Evolutionary conservation across 192 early-diverging fungal genomes (phyloP).

Genomic region (Mortierella claussenii): DNA sequence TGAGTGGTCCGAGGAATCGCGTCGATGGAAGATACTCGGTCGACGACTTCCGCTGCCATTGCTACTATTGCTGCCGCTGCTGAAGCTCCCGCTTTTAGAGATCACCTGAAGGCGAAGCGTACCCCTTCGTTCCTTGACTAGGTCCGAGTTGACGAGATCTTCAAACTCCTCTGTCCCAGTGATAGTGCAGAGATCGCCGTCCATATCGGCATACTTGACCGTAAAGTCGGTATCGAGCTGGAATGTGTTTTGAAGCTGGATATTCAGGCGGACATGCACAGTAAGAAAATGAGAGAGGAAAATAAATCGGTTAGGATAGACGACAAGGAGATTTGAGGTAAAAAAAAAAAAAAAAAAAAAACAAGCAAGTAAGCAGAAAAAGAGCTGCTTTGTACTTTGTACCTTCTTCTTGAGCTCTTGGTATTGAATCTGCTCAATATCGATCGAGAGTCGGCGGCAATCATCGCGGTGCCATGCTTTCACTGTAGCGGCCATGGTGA

Average conservation of each 20-base stretch:
- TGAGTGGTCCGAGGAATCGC: conserved; percentile 47
- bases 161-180: conserved; percentile 38
- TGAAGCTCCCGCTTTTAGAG: conserved; percentile 1
- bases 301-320: neutral
- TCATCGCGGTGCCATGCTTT: conserved; percentile 51
- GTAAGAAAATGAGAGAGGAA: neutral
- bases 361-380: neutral
- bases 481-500: conserved; percentile 41
- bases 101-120: conserved; percentile 32
- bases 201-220: conserved; percentile 49
- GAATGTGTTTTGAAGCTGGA: conserved; percentile 43
- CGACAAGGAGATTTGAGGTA: neutral
- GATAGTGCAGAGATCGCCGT: conserved; percentile 51
- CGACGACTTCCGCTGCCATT: conserved; percentile 4
- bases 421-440: conserved; percentile 50
- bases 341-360: neutral
- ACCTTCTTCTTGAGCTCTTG: conserved; percentile 51
- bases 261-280: neutral
- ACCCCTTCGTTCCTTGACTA: conserved; percentile 41
- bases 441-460: conserved; percentile 48
- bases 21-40: conserved; percentile 37
- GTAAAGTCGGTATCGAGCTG: conserved; percentile 47
- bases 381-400: neutral
- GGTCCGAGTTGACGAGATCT: conserved; percentile 45
- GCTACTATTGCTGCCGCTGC: neutral